These are phyloP conservation scores for Didymella pinodella DNA, from an alignment of 2,329 filamentous ascomycete genomes.

Conservation along the genomic window DNA sequence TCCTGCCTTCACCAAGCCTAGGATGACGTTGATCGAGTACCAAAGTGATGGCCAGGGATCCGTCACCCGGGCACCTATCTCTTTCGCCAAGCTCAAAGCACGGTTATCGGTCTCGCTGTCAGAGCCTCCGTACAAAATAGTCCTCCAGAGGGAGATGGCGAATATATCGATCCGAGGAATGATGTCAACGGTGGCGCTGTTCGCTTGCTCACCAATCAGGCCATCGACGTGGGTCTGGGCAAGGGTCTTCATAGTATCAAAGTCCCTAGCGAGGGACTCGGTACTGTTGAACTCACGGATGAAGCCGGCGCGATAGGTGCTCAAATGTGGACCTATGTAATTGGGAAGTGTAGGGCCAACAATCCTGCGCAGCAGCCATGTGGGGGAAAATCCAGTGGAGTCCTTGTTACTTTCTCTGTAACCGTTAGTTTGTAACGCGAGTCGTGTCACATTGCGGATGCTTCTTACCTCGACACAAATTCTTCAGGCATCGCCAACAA, in stretches of 20 bases:
- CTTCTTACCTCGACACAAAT: not conserved
- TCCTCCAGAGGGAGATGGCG: constrained; percentile 2
- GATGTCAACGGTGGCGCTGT: not conserved
- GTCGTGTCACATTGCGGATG: no score
- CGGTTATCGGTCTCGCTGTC: constrained; percentile 1
- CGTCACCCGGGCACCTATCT: constrained; percentile 2
- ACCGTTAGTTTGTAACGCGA: not conserved
- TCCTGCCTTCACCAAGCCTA: not conserved
- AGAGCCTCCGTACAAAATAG: constrained; percentile 3
- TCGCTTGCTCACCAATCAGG: not conserved
- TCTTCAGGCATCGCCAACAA: constrained; percentile 3
- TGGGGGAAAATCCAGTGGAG: not conserved
- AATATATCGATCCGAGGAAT: not conserved
- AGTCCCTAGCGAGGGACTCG: constrained; percentile 1
- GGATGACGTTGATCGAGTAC: constrained; percentile 1
- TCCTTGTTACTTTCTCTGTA: constrained; percentile 1
- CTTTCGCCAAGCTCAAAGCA: not conserved
- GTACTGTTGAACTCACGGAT: constrained; percentile 5
- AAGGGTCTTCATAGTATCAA: not conserved
- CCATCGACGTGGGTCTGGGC: not conserved
- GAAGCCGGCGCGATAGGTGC: constrained; percentile 2
- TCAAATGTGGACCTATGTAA: constrained; percentile 1
- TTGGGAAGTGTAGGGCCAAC: not conserved
- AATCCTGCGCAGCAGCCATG: constrained; percentile 1
- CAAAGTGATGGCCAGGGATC: constrained; percentile 7